Percentiles rank a stretch among this genome's conserved stretches.
These are phyloP conservation scores for Coniochaeta hoffmannii DNA, from an alignment of 2,329 filamentous ascomycete genomes.

Conservation along the genomic window DNA sequence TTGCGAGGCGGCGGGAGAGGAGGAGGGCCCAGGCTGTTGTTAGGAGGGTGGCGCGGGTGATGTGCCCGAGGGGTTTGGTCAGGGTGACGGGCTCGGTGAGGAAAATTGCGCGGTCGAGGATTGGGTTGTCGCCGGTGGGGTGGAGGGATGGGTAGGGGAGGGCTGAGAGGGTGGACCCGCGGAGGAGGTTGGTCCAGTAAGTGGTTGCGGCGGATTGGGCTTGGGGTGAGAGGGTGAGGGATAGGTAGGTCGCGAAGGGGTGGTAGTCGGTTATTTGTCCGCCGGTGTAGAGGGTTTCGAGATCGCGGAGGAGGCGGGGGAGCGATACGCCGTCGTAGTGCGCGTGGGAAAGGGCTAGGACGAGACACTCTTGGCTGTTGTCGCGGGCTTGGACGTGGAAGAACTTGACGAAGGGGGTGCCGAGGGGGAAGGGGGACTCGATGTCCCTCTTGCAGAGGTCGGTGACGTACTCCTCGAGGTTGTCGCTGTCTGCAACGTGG, in stretches of 20 bases:
- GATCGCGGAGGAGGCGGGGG: slow-evolving; percentile 30
- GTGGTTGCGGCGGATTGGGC: slow-evolving; percentile 21
- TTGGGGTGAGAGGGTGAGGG: slow-evolving; percentile 14
- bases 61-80: slow-evolving; percentile 19
- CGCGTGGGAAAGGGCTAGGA: slow-evolving; percentile 36
- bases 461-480: slow-evolving; percentile 23
- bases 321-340: slow-evolving; percentile 40
- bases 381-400: slow-evolving; percentile 13
- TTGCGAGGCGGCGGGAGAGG: slow-evolving; percentile 25
- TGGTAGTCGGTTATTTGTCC: slow-evolving; percentile 16
- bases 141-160: slow-evolving; percentile 1
- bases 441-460: slow-evolving; percentile 25
- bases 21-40: slow-evolving; percentile 35
- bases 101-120: slow-evolving; percentile 10
- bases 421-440: slow-evolving; percentile 25
- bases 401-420: slow-evolving; percentile 27
- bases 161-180: slow-evolving; percentile 27
- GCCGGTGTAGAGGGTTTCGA: slow-evolving; percentile 29
- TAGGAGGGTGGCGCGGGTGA: slow-evolving; percentile 33
- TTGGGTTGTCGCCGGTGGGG: neutral
- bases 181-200: slow-evolving; percentile 35
- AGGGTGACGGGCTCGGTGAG: slow-evolving; percentile 16
- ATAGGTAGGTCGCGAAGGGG: slow-evolving; percentile 32
- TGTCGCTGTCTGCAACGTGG: slow-evolving; percentile 12
- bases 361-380: slow-evolving; percentile 21